Conservation (phyloP, 2,329 filamentous ascomycete genomes). For the Neofusicoccum sp. region DNA sequence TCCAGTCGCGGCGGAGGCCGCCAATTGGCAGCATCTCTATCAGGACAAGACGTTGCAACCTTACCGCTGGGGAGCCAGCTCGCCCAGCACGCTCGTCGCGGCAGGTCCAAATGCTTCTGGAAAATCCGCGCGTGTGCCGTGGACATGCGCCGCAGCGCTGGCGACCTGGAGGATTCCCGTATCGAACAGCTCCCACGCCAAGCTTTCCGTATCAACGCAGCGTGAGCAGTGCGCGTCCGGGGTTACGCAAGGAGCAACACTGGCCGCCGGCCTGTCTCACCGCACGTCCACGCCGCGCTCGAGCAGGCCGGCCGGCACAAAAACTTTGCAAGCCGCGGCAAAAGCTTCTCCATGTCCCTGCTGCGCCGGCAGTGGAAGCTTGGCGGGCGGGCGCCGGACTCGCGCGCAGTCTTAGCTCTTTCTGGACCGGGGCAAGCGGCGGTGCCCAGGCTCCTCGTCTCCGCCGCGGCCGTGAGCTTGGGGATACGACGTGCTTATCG, state of each 20-base stretch:
- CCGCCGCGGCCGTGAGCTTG: conserved; percentile 8
- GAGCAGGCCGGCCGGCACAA: not conserved
- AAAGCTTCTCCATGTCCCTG: conserved; percentile 3
- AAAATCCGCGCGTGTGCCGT: conserved; percentile 1
- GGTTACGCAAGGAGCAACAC: no score
- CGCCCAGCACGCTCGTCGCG: conserved; percentile 1
- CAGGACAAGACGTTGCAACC: not conserved
- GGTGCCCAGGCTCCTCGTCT: not conserved
- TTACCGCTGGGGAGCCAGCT: not conserved
- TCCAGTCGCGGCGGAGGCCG: not conserved
- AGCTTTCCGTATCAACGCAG: no score
- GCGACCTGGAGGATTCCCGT: no score
- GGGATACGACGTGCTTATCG: conserved; percentile 16
- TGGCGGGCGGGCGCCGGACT: conserved; percentile 5
- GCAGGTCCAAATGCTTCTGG: conserved; percentile 18
- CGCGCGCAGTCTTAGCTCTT: conserved; percentile 9
- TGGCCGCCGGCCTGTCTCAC: not conserved
- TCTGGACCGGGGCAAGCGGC: conserved; percentile 14
- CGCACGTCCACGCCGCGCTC: not conserved
- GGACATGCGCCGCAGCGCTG: not conserved
- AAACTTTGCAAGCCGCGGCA: conserved; percentile 8
- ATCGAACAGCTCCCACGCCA: no score
- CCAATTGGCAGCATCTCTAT: not conserved
- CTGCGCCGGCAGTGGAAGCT: conserved; percentile 6
- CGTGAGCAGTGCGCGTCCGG: no score